phyloP scores from a whole-genome alignment of 2,329 filamentous ascomycete species.

The Aspergillus tanneri region DNA sequence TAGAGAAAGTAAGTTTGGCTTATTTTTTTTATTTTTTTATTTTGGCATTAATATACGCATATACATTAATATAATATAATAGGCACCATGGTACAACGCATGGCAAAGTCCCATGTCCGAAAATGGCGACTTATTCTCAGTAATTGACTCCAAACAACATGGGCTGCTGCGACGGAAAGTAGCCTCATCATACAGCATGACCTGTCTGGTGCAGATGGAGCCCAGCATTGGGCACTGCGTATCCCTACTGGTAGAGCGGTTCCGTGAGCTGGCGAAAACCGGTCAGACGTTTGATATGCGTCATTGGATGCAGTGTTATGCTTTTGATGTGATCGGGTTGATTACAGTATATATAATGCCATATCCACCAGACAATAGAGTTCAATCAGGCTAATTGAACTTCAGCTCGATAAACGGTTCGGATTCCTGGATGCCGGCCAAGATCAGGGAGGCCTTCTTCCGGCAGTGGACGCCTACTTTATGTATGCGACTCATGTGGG shows the following conservation, averaged over 20 bases:
- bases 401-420: constrained; percentile 28
- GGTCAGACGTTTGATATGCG: constrained; percentile 11
- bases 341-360: constrained; percentile 13
- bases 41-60: too few relatives aligned
- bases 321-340: constrained; percentile 28
- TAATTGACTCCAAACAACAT: not conserved
- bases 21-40: too few relatives aligned
- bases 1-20: too few relatives aligned
- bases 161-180: constrained; percentile 7
- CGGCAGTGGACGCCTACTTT: not conserved
- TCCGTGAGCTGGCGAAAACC: not conserved
- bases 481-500: not conserved
- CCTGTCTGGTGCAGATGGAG: constrained; percentile 13
- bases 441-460: not conserved
- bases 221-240: constrained; percentile 8
- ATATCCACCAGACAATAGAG: not conserved
- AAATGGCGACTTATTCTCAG: constrained; percentile 5
- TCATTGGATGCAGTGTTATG: constrained; percentile 22
- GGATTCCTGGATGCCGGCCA: constrained; percentile 6
- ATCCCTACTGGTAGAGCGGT: not conserved
- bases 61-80: too few relatives aligned
- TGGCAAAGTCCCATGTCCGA: too few relatives aligned
- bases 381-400: not conserved
- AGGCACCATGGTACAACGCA: too few relatives aligned
- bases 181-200: constrained; percentile 17